Evolutionary conservation across 768 basidiomycete genomes (phyloP), one percentile per base, ranked within the genome.

Genomic region (Phylloporus sp.): DNA sequence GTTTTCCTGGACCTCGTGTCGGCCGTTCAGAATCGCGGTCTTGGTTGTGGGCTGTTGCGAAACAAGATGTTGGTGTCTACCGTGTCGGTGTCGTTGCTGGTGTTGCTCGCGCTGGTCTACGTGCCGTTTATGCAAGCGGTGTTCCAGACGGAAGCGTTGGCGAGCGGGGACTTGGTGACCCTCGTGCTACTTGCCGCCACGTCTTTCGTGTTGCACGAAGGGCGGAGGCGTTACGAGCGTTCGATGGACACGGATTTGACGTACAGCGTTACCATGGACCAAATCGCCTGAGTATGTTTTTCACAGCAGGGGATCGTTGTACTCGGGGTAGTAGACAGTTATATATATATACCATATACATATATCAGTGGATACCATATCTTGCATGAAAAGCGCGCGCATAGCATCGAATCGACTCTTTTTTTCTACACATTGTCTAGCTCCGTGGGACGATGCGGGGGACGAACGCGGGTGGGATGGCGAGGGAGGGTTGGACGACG

Each of bases 1-100:
- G 95, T 98, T 48, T 90, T 97, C 74, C 84, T 98, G 52, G 95
- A 98, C 67, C 80, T 98, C 35, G 87, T 92, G 9, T 97, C 93
- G 31, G 95, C 95, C 1, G 67, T 96, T 26, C 94, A 98, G 65
- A 95, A 90, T 66, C 89, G 95, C 44, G 92, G 92, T 10, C 78
- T 98, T 14, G 82, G 84, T 34, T 95, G 92, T 56, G 84, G 82
- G 6, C 61, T 97, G 24, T 70, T 80, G 47, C 84, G 85, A 60
- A 98, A 98, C 73, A 78, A 77, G 59, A 94, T 97, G 90, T 75
- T 97, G 48, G 68, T 95, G 52, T 73, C 82, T 52, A 97, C 95
- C 0, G 90, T 96, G 38, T 86, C 84, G 5, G 74, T 87, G 45
- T 96, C 94, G 20, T 85, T 90, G 61, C 29, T 93, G 52, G 83